Evolutionary conservation across 768 basidiomycete species (phyloP), one percentile per base, ranked within the genome.

Genomic region (Termitomyces sp.): DNA sequence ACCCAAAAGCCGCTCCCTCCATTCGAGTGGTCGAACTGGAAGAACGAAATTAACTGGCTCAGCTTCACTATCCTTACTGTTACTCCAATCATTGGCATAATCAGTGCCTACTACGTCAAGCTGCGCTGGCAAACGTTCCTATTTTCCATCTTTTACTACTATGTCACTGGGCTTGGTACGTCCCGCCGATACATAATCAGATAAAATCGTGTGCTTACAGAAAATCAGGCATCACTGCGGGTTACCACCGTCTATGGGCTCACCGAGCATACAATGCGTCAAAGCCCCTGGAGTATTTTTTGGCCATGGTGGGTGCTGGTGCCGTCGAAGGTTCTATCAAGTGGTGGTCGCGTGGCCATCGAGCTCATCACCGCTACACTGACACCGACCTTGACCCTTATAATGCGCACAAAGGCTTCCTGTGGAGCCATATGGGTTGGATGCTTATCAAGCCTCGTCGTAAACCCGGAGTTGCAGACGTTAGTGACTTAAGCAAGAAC

Each of bases 331-430:
- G 96, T 9, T 97, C 95, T 21, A 96, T 99, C 75, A 90, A 92
- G 70, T 98, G 97, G 97, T 98, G 97, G 97, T 88, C 88, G 21
- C 84, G 97, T 51, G 95, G 95, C 46, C 97, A 99, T 77, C 90
- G 96, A 57, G 96, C 96, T 3, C 95, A 97, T 70, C 95, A 97
- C 67, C 83, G 94, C 42, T 96, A 97, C 76, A 98, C 94, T 62
- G 94, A 96, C 72, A 98, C 94, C 65, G 91, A 93, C 53, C 87
- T 98, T 59, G 94, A 97, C 72, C 94, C 95, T 0, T 97, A 98
- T 76, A 89, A 90, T 60, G 93, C 93, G 7, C 88, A 93, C 71
- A 85, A 88, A 63, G 94, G 94, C 52, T 81, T 96, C 65, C 78
- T 83, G 65, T 92, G 82, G 78, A 87, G 91, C 0, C 93, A 96